Conservation (phyloP, 768 basidiomycete species). For the Rhizopogon sp. region DNA sequence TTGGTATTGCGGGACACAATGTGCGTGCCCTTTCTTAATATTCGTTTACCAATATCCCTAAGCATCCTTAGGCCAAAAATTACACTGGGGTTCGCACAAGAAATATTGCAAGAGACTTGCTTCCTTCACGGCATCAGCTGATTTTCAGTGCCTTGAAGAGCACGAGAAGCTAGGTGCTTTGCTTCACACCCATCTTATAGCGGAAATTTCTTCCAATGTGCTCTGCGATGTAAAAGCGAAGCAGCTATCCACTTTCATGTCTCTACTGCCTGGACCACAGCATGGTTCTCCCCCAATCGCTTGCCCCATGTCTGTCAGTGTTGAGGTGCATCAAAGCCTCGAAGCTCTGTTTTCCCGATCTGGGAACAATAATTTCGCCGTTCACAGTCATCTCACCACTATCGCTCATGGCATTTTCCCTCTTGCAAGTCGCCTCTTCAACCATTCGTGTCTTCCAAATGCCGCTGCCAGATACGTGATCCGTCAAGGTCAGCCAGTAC, state of each 20-base stretch:
- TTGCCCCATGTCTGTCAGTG: constrained; percentile 26
- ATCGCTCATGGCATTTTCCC: constrained; percentile 77
- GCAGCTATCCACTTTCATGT: constrained; percentile 32
- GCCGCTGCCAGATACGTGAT: constrained; percentile 60
- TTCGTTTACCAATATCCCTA: constrained; percentile 5
- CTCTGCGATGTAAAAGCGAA: constrained; percentile 17
- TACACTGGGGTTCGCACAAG: constrained; percentile 65
- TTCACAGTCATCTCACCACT: constrained; percentile 68
- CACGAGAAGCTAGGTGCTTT: constrained; percentile 59
- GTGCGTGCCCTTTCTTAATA: constrained; percentile 34
- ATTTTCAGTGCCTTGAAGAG: constrained; percentile 42
- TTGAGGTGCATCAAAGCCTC: constrained; percentile 15
- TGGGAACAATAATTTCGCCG: constrained; percentile 77
- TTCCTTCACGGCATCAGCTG: constrained; percentile 38
- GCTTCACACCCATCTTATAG: constrained; percentile 59
- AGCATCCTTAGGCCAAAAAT: constrained; percentile 51
- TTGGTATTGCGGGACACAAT: constrained; percentile 67
- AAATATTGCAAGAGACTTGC: constrained; percentile 61
- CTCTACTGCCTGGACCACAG: constrained; percentile 41
- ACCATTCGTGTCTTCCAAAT: constrained; percentile 78
- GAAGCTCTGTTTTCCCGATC: constrained; percentile 51
- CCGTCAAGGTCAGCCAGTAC: constrained; percentile 28
- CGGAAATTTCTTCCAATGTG: constrained; percentile 24
- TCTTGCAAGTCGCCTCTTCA: constrained; percentile 72
- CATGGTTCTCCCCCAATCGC: constrained; percentile 20